Evolutionary conservation across 306 rosid species (phyloP).

Genomic region (Malus sieversii): DNA sequence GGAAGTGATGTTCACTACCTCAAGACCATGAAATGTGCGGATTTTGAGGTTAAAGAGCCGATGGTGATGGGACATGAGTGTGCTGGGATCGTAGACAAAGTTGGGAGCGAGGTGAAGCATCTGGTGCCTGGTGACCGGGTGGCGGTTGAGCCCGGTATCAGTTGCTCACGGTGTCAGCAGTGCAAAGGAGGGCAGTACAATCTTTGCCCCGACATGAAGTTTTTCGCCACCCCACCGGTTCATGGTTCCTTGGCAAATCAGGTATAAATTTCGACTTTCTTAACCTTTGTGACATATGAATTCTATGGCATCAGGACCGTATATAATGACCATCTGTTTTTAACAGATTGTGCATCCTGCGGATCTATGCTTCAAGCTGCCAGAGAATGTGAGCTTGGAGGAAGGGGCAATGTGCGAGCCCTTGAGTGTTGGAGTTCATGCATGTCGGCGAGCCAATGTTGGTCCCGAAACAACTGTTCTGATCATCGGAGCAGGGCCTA

Average conservation of each 20-base stretch:
- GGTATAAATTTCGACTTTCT: background rate
- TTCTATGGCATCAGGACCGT: too few relatives aligned
- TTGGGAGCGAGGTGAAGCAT: background rate
- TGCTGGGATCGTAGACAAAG: background rate
- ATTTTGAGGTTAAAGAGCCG: background rate
- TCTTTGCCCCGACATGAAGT: background rate
- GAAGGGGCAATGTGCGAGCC: background rate
- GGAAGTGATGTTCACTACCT: background rate
- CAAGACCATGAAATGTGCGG: background rate
- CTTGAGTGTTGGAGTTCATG: background rate
- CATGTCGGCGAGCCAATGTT: background rate
- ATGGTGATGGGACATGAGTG: background rate
- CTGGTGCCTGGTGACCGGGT: background rate
- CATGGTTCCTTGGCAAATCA: background rate
- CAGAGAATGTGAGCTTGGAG: background rate
- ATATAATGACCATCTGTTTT: background rate
- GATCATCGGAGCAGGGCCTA: background rate
- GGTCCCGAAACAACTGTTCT: background rate
- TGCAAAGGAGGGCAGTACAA: background rate
- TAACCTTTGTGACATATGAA: background rate
- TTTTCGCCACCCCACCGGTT: background rate
- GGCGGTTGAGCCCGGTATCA: background rate
- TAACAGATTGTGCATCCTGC: background rate
- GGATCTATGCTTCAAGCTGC: background rate
- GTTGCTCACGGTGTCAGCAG: background rate